Evolutionary conservation across 768 basidiomycete genomes (phyloP), one percentile per base, ranked within the genome.

Genomic region (Boletus insuetus): DNA sequence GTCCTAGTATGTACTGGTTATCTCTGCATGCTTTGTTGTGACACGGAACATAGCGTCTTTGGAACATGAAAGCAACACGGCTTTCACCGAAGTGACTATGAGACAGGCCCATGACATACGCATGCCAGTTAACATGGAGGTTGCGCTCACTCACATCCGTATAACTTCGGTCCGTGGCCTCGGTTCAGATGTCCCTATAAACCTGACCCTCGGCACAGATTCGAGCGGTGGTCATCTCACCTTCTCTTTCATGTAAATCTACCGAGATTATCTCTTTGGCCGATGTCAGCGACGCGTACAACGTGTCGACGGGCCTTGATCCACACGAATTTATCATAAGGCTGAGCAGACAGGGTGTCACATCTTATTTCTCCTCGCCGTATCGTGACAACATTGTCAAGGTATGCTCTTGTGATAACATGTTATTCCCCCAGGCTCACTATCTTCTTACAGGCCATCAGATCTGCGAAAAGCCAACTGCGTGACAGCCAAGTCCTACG

Each of bases 221-320:
- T 59, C 89, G 87, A 64, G 82, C 90, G n/a, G 79, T 82, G 61
- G 76, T 82, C 9, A 82, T 94, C 42, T 87, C 86, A 5, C 81
- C 87, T 2, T 74, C 76, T 0, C 71, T 92, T 47, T 79, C 84
- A 11, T 89, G 89, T 72, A 84, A 84, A 72, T 84, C 89, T 3
- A 89, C 87, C 1, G 94, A 97, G 63, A 83, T 96, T 51, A 85
- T 95, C 51, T 80, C 83, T 7, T 72, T 94, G 24, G 73, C 80
- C 4, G 93, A 95, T 55, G 81, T 97, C 58, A 91, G 91, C 71
- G 94, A 97, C 61, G 82, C 91, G 1, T 89, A 92, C 71, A 89
- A 88, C 43, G 84, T 93, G 20, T 82, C 85, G 3, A 88, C 85
- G 16, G 88, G 89, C 8, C 81, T 84, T 16, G 89, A 93, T 49